These are phyloP conservation scores for Pelargonium nanum DNA, from an alignment of 345 rosid genomes.

Conservation along the genomic window DNA sequence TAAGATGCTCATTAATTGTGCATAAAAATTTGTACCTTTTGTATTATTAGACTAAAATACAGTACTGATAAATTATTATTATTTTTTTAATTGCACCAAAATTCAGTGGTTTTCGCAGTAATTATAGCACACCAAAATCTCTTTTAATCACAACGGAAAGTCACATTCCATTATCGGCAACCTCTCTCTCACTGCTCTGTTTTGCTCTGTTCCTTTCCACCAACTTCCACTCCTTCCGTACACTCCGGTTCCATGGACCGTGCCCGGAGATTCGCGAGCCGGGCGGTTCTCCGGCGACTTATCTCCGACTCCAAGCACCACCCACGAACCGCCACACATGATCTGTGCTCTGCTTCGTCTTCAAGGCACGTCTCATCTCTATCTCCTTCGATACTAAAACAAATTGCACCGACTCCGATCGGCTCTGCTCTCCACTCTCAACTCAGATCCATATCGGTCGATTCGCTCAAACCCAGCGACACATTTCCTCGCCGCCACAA, in stretches of 20 bases:
- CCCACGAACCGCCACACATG: conserved; percentile 23
- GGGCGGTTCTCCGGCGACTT: conserved; percentile 67
- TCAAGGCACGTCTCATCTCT: conserved; percentile 69
- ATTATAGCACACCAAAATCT: too few relatives aligned
- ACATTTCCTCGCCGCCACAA: conserved; percentile 93
- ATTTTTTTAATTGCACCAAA: too few relatives aligned
- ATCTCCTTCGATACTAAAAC: conserved; percentile 45
- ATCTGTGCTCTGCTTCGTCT: conserved; percentile 31
- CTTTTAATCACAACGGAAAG: too few relatives aligned
- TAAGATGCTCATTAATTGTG: too few relatives aligned
- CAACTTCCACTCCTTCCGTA: too few relatives aligned
- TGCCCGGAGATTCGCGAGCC: conserved; percentile 73
- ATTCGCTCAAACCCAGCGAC: conserved; percentile 56
- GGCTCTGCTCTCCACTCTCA: conserved; percentile 3
- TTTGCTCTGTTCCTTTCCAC: background rate
- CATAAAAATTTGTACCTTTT: too few relatives aligned
- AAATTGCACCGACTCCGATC: background rate
- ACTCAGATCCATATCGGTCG: conserved; percentile 58
- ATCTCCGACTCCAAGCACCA: conserved; percentile 42
- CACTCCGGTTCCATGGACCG: conserved; percentile 98
- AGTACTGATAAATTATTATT: too few relatives aligned
- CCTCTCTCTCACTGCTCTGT: background rate
- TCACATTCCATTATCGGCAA: background rate
- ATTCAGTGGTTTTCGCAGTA: too few relatives aligned
- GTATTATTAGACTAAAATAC: too few relatives aligned